Evolutionary conservation across 768 basidiomycete species (phyloP).

Genomic region (Pleurotus eryngii): DNA sequence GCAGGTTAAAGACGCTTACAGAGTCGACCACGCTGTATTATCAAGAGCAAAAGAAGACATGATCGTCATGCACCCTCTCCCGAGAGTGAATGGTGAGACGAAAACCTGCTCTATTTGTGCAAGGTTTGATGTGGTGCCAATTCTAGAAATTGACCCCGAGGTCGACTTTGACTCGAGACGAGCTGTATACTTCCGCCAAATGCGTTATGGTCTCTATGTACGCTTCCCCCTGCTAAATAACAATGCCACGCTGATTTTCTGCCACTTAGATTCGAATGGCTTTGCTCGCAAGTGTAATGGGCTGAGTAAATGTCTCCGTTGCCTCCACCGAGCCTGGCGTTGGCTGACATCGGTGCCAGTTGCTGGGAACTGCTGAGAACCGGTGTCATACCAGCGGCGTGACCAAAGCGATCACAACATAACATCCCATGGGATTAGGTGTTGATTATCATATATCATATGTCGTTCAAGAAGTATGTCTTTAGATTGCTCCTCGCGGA

Average conservation of each 20-base stretch:
- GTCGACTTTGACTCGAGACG: slow-evolving; percentile 95
- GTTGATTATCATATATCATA: no score
- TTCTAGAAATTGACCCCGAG: slow-evolving; percentile 94
- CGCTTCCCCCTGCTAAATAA: slow-evolving; percentile 24
- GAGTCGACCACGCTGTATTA: slow-evolving; percentile 91
- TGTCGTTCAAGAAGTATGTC: no score
- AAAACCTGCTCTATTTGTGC: background rate
- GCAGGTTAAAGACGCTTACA: slow-evolving; percentile 86
- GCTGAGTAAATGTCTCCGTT: slow-evolving; percentile 13
- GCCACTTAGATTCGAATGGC: slow-evolving; percentile 69
- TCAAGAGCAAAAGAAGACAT: slow-evolving; percentile 93
- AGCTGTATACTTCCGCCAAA: slow-evolving; percentile 97
- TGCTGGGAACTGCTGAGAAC: background rate
- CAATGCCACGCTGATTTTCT: background rate
- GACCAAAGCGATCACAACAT: background rate
- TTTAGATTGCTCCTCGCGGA: no score
- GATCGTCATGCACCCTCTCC: slow-evolving; percentile 99
- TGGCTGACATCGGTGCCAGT: background rate
- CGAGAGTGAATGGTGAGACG: slow-evolving; percentile 76
- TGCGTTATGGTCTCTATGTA: slow-evolving; percentile 97
- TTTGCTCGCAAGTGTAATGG: slow-evolving; percentile 62
- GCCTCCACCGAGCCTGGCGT: background rate
- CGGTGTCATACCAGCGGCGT: background rate
- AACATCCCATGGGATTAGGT: no score
- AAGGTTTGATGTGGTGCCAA: background rate